These are phyloP conservation scores for Yamadazyma phyllophila DNA, from an alignment of 805 yeast species.

Conservation along the genomic window DNA sequence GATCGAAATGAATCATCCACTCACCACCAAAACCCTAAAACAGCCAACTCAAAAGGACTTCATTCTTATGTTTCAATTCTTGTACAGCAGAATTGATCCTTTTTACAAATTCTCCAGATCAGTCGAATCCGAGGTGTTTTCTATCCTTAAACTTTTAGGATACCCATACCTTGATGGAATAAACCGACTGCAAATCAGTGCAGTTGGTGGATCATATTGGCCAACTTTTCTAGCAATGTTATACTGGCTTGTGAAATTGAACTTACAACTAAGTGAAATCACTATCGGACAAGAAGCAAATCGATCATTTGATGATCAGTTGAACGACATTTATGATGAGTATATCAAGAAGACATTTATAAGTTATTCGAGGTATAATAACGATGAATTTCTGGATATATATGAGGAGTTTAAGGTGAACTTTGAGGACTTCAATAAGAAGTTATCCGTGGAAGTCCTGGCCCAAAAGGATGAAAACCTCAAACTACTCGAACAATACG, in stretches of 20 bases:
- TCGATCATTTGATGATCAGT: constrained; percentile 35
- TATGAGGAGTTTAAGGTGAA: constrained; percentile 55
- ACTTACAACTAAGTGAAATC: constrained; percentile 29
- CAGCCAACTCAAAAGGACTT: constrained; percentile 89
- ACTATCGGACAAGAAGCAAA: constrained; percentile 24
- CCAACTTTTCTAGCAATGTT: constrained; percentile 77
- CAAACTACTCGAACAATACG: constrained; percentile 36
- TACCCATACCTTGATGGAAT: constrained; percentile 82
- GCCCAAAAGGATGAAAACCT: constrained; percentile 41
- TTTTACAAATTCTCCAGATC: constrained; percentile 66
- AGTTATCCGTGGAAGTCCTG: constrained; percentile 47
- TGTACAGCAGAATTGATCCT: constrained; percentile 77
- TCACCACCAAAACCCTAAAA: constrained; percentile 60
- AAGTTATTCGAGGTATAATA: constrained; percentile 50
- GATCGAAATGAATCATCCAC: constrained; percentile 66
- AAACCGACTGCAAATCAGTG: constrained; percentile 81
- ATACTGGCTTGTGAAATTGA: constrained; percentile 73
- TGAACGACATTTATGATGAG: constrained; percentile 52
- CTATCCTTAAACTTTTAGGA: constrained; percentile 58
- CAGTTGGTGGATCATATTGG: constrained; percentile 91
- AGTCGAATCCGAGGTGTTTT: constrained; percentile 73
- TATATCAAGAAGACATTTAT: constrained; percentile 68
- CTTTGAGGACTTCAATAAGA: constrained; percentile 49
- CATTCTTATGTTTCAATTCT: constrained; percentile 71
- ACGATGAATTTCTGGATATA: constrained; percentile 55